Evolutionary conservation across 805 yeast species (phyloP), one percentile per base, ranked within the genome.

Genomic region (Saccharomycopsis fibuligera): DNA sequence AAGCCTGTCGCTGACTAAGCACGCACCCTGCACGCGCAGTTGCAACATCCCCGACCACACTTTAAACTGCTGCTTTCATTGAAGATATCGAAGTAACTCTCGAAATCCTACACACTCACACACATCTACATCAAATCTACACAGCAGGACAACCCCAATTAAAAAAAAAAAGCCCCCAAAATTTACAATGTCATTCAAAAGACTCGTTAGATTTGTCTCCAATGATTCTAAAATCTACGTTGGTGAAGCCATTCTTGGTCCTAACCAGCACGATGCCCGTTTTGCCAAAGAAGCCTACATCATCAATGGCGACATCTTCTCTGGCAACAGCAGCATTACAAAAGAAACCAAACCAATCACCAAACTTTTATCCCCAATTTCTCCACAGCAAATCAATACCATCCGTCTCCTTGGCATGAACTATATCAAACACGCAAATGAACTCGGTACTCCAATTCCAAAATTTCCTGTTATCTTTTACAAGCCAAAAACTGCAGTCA

Each of bases 401-500:
- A 63, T 76, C 19, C 63, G 79, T 43, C 67, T 72, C 58, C 65
- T 78, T 30, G 82, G 82, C 0, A 65, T 77, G 60, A 77, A 77
- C 59, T 78, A 74, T 56, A 62, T 64, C 35, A 70, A 71, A 57
- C 72, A 67, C 53, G 67, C 63, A 3, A 52, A 56, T 16, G 77
- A 76, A 61, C 59, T 70, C 35, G 62, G 65, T 9, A 54, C 65
- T 54, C 63, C 70, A 19, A 60, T 66, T 17, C 82, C 81, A 1
- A 59, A 66, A 46, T 70, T 65, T 58, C 82, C 82, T 3, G 67
- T 74, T 21, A 56, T 76, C 16, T 75, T 76, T 59, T 72, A 66
- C 61, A 76, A 76, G 61, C 81, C 81, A 4, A 59, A 62, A 0
- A 67, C 74, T 10, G 63, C 78, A 2, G 51, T 77, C 12, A 60